These are phyloP conservation scores for Cercospora canescens DNA, from an alignment of 2,329 filamentous ascomycete genomes.

Conservation along the genomic window DNA sequence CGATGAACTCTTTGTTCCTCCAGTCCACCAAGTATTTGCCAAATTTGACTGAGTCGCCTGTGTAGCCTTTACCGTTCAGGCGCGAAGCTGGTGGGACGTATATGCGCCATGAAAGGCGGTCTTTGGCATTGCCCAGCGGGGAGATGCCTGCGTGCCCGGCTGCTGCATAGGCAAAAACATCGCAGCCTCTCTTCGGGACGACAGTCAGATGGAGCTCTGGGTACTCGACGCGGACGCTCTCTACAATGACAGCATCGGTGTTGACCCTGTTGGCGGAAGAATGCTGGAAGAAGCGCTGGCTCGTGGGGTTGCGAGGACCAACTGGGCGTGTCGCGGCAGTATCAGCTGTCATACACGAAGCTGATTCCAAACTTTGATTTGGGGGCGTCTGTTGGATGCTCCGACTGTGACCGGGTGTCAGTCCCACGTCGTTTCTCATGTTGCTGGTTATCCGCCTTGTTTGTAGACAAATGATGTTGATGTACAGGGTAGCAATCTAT, in stretches of 20 bases:
- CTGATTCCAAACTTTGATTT: not conserved
- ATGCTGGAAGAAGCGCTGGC: conserved; percentile 46
- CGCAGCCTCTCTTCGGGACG: conserved; percentile 35
- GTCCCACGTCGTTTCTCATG: conserved; percentile 5
- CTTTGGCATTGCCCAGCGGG: conserved; percentile 43
- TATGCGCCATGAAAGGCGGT: conserved; percentile 40
- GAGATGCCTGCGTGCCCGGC: conserved; percentile 44
- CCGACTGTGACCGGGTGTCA: not conserved
- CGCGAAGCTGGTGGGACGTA: conserved; percentile 43
- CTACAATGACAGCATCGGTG: conserved; percentile 46
- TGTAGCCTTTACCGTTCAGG: conserved; percentile 39
- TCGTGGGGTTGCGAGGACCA: conserved; percentile 37
- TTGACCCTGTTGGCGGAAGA: conserved; percentile 44
- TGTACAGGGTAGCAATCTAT: not conserved
- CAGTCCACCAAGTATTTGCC: conserved; percentile 50
- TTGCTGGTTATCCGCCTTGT: not conserved
- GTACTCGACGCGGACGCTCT: conserved; percentile 48
- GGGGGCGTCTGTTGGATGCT: not conserved
- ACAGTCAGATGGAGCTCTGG: conserved; percentile 47
- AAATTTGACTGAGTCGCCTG: conserved; percentile 43
- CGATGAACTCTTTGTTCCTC: conserved; percentile 44
- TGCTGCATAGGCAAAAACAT: conserved; percentile 45
- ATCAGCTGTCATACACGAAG: conserved; percentile 22
- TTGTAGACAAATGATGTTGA: not conserved
- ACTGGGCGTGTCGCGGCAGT: conserved; percentile 4